Evolutionary conservation across 1,139 yeast genomes (phyloP), one percentile per base, ranked within the genome.

Genomic region (Hansenula sp.): DNA sequence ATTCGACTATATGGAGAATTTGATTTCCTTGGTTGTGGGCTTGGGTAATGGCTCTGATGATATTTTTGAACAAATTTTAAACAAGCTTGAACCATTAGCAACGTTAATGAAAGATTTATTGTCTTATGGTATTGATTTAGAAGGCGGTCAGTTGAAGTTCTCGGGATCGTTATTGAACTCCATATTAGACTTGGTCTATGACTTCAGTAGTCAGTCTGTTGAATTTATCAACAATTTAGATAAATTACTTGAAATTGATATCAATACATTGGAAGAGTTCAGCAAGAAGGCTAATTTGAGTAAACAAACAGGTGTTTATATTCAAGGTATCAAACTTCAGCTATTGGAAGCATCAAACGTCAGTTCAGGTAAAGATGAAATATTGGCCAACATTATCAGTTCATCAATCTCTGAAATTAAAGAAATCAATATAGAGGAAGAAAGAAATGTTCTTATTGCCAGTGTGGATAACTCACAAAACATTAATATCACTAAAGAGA

Each of bases 1-100:
- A 41, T 79, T 74, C 55, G 91, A 83, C 50, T 81, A 78, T 54
- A 69, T 84, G 1, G 97, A 90, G 52, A 90, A 89, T 58, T 59
- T 90, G 33, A 61, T 88, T 35, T 81, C 93, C 0, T 71, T 91
- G 42, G 62, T 83, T 8, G 79, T 84, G 15, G 84, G 84, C 1
- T 66, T 93, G 45, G 81, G 86, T 15, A 76, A 81, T 50, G 77
- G 82, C 6, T 77, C 85, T 11, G 83, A 79, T 33, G 82, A 77
- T 35, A 72, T 86, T 21, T 77, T 79, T 49, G 76, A 75, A 11
- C 69, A 70, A 10, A 64, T 89, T 7, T 65, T 76, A 41, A 61
- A 63, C 2, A 72, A 59, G 9, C 44, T 64, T 13, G 59, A 55
- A 12, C 59, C 59, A 15, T 56, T 77, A 7, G 64, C 80, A 43